Base-by-base conservation (phyloP, 1,284 basidiomycete species). In the Fomitopsis palustris region DNA sequence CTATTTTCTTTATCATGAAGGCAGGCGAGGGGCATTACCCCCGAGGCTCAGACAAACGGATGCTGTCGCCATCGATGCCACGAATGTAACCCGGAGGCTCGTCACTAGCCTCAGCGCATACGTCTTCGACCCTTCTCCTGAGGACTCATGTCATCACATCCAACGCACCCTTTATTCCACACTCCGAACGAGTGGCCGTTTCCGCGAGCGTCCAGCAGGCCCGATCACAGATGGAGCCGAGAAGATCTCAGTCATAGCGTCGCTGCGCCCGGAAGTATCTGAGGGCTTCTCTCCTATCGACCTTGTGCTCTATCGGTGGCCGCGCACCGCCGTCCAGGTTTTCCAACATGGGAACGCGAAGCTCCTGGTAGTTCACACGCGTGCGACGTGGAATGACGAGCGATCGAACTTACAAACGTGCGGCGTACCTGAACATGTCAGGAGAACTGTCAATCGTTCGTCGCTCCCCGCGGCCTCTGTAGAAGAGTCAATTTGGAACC, bases 1-100 rank as follows among this genome's bases (percentile, higher is more conserved):
- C 53, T 43, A 47, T 61, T 56, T 51, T 59, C 31, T 52, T 31
- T 52, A 52, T 52, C 49, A 52, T 52, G 49, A 19, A n/a, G n/a
- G n/a, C n/a, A n/a, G n/a, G n/a, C 35, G 7, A n/a, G 16, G n/a
- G 29, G 35, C 47, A 33, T 29, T 49, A 31, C 47, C 31, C n/a
- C 49, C 29, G 49, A 19, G 14, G 31, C 5, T 19, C 10, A 43
- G 41, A 43, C 23, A 43, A 23, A 21, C 8, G 45, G 23, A 31
- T 27, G 17, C 31, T 52, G 49, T 52, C 49, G 49, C 49, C 49
- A 52, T 52, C 49, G n/a, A n/a, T 52, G 31, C 16, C 33, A 37
- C 49, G n/a, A 33, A 35, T n/a, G 33, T 52, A 52, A 31, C 49
- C 8, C 29, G 19, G 4, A 37, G 17, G 49, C 31, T 52, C 49